phyloP scores from a whole-genome alignment of 1,139 yeast species.

The Hyphopichia burtonii region DNA sequence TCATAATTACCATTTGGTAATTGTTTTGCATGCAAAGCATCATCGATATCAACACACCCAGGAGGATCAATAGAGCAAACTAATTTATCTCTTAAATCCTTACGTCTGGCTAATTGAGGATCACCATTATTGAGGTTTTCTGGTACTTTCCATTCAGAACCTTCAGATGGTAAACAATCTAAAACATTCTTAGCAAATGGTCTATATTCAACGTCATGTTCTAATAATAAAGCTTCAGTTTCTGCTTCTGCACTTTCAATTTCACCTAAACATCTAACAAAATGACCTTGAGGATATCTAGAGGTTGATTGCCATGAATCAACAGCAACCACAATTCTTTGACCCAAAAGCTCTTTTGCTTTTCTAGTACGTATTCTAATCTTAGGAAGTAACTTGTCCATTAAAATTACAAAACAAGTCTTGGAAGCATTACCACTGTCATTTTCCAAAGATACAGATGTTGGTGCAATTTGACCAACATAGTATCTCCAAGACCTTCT shows the following conservation, averaged over 20 bases:
- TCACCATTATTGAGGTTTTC: conserved; percentile 49
- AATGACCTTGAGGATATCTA: conserved; percentile 92
- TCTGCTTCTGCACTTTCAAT: conserved; percentile 94
- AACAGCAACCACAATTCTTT: conserved; percentile 86
- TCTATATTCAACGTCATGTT: conserved; percentile 94
- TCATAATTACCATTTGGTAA: conserved; percentile 93
- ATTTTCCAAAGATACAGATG: conserved; percentile 59
- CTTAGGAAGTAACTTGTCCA: conserved; percentile 89
- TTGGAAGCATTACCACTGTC: conserved; percentile 61
- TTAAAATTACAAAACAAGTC: conserved; percentile 78
- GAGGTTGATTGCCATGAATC: conserved; percentile 90
- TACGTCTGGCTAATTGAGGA: conserved; percentile 61
- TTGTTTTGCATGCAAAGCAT: conserved; percentile 84
- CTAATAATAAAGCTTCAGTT: conserved; percentile 89
- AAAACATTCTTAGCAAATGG: conserved; percentile 93
- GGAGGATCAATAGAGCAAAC: conserved; percentile 99
- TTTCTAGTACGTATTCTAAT: conserved; percentile 85
- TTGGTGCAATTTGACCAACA: conserved; percentile 90
- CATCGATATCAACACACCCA: conserved; percentile 97
- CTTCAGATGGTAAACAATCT: conserved; percentile 90
- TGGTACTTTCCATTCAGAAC: conserved; percentile 91
- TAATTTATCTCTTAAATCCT: conserved; percentile 81
- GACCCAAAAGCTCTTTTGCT: conserved; percentile 76
- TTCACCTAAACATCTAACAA: conserved; percentile 84
- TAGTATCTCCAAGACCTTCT: conserved; percentile 95